phyloP scores from a whole-genome alignment of 1,284 basidiomycete genomes.

The Erythrobasidium hasegawianum region DNA sequence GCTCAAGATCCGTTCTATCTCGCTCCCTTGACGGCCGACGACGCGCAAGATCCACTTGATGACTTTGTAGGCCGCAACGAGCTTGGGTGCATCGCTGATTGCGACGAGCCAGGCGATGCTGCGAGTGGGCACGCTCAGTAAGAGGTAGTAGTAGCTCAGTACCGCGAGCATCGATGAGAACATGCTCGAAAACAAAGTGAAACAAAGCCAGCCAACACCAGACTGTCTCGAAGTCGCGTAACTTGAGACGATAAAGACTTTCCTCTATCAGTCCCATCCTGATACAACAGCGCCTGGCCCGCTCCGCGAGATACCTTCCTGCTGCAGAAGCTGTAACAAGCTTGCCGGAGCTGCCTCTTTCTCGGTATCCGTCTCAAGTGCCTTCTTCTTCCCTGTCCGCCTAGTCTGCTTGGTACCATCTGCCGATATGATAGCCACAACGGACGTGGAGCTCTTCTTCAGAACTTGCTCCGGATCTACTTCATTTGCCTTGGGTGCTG shows the following conservation, averaged over 20 bases:
- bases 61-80: constrained; percentile 10
- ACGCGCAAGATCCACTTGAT: constrained; percentile 22
- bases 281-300: constrained; percentile 7
- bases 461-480: neutral
- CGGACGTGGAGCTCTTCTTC: constrained; percentile 6
- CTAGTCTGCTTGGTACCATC: neutral
- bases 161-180: constrained; percentile 17
- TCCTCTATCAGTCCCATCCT: constrained; percentile 18
- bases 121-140: constrained; percentile 21
- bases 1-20: constrained; percentile 9
- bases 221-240: neutral
- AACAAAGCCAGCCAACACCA: neutral
- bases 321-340: constrained; percentile 12
- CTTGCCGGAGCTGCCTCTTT: constrained; percentile 1
- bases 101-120: constrained; percentile 16
- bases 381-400: neutral
- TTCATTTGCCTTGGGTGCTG: neutral
- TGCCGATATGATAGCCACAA: constrained; percentile 10
- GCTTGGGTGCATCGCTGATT: constrained; percentile 4
- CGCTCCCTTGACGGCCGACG: constrained; percentile 14
- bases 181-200: neutral
- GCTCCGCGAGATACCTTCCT: constrained; percentile 5
- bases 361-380: neutral
- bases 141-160: constrained; percentile 15
- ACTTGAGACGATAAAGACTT: neutral